Base-by-base conservation (phyloP, 2,329 filamentous ascomycete species). In the Cephalotrichum gorgonifer region DNA sequence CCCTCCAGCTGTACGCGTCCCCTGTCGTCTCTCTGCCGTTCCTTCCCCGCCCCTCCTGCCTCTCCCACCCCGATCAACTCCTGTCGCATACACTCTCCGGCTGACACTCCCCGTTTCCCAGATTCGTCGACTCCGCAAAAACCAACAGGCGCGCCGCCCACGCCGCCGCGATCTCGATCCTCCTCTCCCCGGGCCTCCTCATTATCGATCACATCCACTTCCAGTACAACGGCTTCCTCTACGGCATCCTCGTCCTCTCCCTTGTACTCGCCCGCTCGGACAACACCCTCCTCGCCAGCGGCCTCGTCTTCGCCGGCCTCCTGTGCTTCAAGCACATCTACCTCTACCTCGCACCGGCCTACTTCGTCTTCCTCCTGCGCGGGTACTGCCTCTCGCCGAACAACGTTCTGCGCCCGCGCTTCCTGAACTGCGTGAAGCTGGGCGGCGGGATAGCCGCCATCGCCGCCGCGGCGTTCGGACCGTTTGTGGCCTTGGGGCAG, bases 121-220 rank as follows among this genome's bases (percentile, higher is more conserved):
- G 85, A 58, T 94, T 85, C 61, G 77, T 95, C 57, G 81, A 87
- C 58, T 84, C 85, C 2, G 78, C 84, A 3, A 64, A 74, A 15
- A 62, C 67, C 7, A 78, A 79, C n/a, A 89, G 82, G 60, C 81
- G 81, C 42, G 81, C 87, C 44, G 85, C 89, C 11, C 89, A 96
- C 61, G 88, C 86, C 23, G 87, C 86, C 43, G 89, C 90, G 23
- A 74, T 97, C 50, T 96, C 91, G 1, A 83, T 98, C 51, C 72
- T 97, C 3, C 78, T 97, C 12, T 97, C 90, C 1, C 93, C 93
- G 0, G 93, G 91, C 2, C 78, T 98, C 31, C 74, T 98, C 52
- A 94, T 98, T 62, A 97, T 98, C 64, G 93, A 98, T 62, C 93
- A 98, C 64, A 91, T 96, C 55, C 90, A 96, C 65, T 98, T 98